Evolutionary conservation across 768 basidiomycete species (phyloP), one percentile per base, ranked within the genome.

Genomic region (Cubamyces sp.): DNA sequence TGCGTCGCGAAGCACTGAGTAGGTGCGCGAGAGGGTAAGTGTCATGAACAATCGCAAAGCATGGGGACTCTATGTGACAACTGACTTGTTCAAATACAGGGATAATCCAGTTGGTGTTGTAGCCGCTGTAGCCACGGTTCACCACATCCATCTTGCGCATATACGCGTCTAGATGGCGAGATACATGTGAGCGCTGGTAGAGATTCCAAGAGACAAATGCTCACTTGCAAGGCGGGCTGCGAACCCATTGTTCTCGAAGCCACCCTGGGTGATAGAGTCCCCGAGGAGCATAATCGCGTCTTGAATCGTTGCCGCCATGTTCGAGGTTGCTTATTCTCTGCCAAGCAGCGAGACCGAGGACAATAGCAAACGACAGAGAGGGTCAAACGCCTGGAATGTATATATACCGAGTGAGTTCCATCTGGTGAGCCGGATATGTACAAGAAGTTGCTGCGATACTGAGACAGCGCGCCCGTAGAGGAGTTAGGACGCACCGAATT

Each of bases 101-200:
- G 40, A 94, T 76, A 8, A 82, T 88, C 94, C 94, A 96, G 42
- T 88, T 86, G 0, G 92, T 89, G 70, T 91, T 95, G 75, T 96
- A 97, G 3, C 94, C 94, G 37, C 84, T 80, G 28, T 87, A 79
- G 2, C 95, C 95, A 46, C 94, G 86, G 71, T 96, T 96, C 64
- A 96, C 64, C 21, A 97, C 86, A 69, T 97, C 95, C 26, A 94
- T 73, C 73, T 87, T 92, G 64, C 95, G 81, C 45, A 82, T 82
- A 73, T 96, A 96, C 1, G 79, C 81, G 72, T 89, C 92, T 94
- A 64, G 18, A 57, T 25, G 1, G 18, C 45, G 30, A n/a, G 28
- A 5, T 15, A 25, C 23, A 43, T 12, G 46, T 34, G 5, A 47
- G 26, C 40, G 30, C 7, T 14, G 4, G 12, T 16, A 6, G 16